A percentile compares a stretch with the other conserved stretches of the same genome.
Evolutionary conservation across 2,329 filamentous ascomycete genomes (phyloP).

Genomic region (Fusarium nematophilum): DNA sequence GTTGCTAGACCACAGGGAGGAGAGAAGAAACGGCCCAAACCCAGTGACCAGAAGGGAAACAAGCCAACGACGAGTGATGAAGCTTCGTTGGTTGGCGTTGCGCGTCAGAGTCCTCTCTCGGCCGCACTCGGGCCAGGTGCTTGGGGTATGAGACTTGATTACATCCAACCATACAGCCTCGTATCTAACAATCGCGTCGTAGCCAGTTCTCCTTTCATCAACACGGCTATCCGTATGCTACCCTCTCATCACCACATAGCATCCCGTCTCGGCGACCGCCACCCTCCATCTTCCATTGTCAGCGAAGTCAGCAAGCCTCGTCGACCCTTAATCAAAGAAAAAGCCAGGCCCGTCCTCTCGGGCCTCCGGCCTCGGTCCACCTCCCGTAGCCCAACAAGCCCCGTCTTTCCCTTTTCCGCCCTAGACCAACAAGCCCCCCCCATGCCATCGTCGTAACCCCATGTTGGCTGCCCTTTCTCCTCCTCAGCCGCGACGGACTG

Average conservation of each 20-base stretch:
- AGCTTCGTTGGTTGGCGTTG: conserved; percentile 18
- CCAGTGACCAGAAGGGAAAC: conserved; percentile 14
- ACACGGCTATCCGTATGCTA: conserved; percentile 11
- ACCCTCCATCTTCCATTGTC: conserved; percentile 33
- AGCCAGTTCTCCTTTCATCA: conserved; percentile 16
- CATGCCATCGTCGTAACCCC: conserved; percentile 30
- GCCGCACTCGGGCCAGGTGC: not conserved
- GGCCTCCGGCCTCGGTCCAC: conserved; percentile 41
- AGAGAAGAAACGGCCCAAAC: conserved; percentile 21
- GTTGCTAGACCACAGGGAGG: conserved; percentile 13
- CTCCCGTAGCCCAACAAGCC: conserved; percentile 38
- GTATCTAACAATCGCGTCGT: conserved; percentile 3
- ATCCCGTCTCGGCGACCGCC: conserved; percentile 21
- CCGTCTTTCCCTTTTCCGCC: conserved; percentile 30
- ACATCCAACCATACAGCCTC: not conserved
- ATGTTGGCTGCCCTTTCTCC: conserved; percentile 26
- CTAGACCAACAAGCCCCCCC: conserved; percentile 26
- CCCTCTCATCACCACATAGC: conserved; percentile 12
- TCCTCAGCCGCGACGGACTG: conserved; percentile 11
- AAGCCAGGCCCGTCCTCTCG: conserved; percentile 42
- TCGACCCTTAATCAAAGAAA: conserved; percentile 46
- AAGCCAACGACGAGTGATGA: conserved; percentile 14
- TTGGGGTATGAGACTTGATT: conserved; percentile 6
- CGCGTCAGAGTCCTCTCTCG: not conserved
- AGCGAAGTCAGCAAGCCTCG: conserved; percentile 42